These are phyloP conservation scores for Gnomoniopsis sp. DNA, from an alignment of 2,329 filamentous ascomycete species.

Conservation along the genomic window DNA sequence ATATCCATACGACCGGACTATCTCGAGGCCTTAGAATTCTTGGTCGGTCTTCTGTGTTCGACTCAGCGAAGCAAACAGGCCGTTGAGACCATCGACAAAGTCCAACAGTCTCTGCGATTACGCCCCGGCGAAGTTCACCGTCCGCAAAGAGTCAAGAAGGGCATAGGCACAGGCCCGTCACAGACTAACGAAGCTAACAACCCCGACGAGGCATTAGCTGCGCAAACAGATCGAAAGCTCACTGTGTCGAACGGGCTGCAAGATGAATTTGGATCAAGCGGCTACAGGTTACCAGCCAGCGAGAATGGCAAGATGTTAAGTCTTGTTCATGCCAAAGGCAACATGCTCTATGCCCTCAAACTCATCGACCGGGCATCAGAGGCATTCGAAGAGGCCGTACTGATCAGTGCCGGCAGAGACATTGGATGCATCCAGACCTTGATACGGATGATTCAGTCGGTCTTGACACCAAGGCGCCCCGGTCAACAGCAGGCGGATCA, in stretches of 20 bases:
- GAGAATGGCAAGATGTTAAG: slow-evolving; percentile 93
- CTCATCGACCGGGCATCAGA: slow-evolving; percentile 76
- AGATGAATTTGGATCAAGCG: slow-evolving; percentile 67
- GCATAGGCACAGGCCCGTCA: slow-evolving; percentile 21
- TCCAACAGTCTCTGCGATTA: slow-evolving; percentile 69
- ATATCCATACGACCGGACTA: slow-evolving; percentile 81
- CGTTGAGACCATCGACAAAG: slow-evolving; percentile 78
- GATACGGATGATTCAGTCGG: slow-evolving; percentile 72
- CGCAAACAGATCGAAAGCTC: slow-evolving; percentile 17
- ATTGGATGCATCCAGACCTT: slow-evolving; percentile 71
- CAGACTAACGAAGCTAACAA: slow-evolving; percentile 17
- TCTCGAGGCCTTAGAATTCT: slow-evolving; percentile 91
- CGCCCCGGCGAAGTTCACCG: slow-evolving; percentile 23
- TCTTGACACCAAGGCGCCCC: slow-evolving; percentile 52
- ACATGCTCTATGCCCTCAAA: slow-evolving; percentile 89
- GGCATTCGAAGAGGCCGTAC: slow-evolving; percentile 91
- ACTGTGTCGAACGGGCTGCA: slow-evolving; percentile 9
- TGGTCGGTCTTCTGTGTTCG: slow-evolving; percentile 81
- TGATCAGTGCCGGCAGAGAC: slow-evolving; percentile 76
- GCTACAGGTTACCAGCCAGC: slow-evolving; percentile 76
- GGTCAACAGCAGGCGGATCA: slow-evolving; percentile 22
- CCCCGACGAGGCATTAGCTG: slow-evolving; percentile 22
- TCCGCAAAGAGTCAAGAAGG: slow-evolving; percentile 21
- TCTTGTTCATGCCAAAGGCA: slow-evolving; percentile 97
- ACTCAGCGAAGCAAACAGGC: slow-evolving; percentile 81